phyloP scores from a whole-genome alignment of 2,329 filamentous ascomycete species.

The Esteya vermicola region DNA sequence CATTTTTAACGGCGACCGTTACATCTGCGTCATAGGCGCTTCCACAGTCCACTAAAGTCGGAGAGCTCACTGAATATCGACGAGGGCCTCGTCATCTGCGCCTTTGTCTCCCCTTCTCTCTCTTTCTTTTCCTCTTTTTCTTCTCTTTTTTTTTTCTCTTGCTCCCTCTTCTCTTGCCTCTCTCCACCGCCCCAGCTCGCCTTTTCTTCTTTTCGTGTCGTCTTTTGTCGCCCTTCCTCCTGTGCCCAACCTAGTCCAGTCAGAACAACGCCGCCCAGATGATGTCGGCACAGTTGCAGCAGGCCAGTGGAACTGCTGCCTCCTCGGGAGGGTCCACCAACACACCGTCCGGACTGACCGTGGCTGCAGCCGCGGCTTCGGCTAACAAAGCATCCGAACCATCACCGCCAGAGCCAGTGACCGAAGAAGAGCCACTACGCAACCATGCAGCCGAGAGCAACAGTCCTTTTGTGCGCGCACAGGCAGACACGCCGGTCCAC shows the following conservation, averaged over 20 bases:
- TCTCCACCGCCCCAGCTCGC: too few species aligned
- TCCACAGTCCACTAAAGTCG: too few species aligned
- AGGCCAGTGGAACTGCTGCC: slow-evolving; percentile 10
- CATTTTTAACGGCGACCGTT: too few species aligned
- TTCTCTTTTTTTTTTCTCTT: too few species aligned
- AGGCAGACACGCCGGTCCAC: slow-evolving; percentile 68
- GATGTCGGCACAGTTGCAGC: slow-evolving; percentile 13
- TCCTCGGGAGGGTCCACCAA: slow-evolving; percentile 2
- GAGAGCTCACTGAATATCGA: too few species aligned
- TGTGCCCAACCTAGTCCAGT: background rate
- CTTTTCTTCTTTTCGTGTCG: too few species aligned
- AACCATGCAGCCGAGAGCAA: slow-evolving; percentile 24
- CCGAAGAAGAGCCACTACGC: slow-evolving; percentile 14
- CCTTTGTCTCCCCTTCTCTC: too few species aligned
- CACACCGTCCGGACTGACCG: slow-evolving; percentile 4
- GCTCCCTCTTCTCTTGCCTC: too few species aligned
- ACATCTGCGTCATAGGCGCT: too few species aligned
- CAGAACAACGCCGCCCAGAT: slow-evolving; percentile 4
- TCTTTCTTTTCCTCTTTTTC: too few species aligned
- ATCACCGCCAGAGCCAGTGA: background rate
- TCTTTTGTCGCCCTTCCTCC: too few species aligned
- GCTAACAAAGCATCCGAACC: background rate
- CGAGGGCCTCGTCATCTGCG: too few species aligned
- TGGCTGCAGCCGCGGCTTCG: background rate
- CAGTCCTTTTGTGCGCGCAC: slow-evolving; percentile 51